Evolutionary conservation across 108 stramenopile genomes (phyloP).

Genomic region (Cylindrotheca closterium): DNA sequence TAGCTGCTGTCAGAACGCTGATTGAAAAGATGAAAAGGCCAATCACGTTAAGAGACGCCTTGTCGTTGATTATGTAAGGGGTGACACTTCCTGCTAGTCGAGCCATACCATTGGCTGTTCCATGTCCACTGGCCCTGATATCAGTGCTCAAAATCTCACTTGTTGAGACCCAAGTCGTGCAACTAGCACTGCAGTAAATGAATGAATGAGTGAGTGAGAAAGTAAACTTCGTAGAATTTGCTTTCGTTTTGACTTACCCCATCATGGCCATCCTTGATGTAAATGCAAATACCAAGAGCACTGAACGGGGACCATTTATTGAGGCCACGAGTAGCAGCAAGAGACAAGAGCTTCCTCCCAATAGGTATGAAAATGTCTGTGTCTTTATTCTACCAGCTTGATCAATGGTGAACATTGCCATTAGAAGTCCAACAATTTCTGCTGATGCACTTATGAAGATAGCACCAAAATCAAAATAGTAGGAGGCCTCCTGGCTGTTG

Average conservation of each 20-base stretch:
- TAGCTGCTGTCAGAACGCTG: constrained; percentile 15
- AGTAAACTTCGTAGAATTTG: too few species aligned
- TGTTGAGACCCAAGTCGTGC: constrained; percentile 63
- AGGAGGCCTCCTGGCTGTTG: constrained; percentile 11
- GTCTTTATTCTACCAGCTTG: constrained; percentile 40
- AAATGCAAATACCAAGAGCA: background rate
- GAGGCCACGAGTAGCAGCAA: constrained; percentile 15
- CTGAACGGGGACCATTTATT: background rate
- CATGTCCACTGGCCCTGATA: constrained; percentile 70
- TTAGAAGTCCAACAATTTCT: constrained; percentile 43
- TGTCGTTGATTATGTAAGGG: constrained; percentile 44
- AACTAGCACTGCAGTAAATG: too few species aligned
- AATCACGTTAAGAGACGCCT: constrained; percentile 21
- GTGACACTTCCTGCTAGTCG: constrained; percentile 44
- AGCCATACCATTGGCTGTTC: constrained; percentile 46
- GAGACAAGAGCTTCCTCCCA: constrained; percentile 43
- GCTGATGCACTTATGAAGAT: constrained; percentile 53
- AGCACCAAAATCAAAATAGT: constrained; percentile 53
- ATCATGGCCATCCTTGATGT: constrained; percentile 3
- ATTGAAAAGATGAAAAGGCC: constrained; percentile 34
- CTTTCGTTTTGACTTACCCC: background rate
- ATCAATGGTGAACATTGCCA: constrained; percentile 41
- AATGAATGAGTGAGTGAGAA: too few species aligned
- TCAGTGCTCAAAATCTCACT: constrained; percentile 71
- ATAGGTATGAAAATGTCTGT: constrained; percentile 29